These are phyloP conservation scores for Cyberlindnera petersonii DNA, from an alignment of 805 yeast species.

Conservation along the genomic window DNA sequence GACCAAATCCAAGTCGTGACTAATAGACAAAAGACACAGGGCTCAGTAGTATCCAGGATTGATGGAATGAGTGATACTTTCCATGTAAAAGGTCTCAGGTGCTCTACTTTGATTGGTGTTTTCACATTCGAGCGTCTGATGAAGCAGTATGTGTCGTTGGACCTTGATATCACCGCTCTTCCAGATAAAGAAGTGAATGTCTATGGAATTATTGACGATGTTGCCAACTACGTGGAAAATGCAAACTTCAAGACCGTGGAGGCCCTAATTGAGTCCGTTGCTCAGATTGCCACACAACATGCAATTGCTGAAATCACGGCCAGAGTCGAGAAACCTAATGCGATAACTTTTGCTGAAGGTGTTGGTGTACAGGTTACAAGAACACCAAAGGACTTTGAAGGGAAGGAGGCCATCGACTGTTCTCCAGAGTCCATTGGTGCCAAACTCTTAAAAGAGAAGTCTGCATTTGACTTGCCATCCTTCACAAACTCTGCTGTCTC, in stretches of 20 bases:
- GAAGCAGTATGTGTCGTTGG: constrained; percentile 68
- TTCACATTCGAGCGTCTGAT: constrained; percentile 85
- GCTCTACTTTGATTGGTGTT: constrained; percentile 85
- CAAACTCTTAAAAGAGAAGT: background rate
- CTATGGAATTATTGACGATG: constrained; percentile 44
- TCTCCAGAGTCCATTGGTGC: background rate
- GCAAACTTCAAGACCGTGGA: constrained; percentile 90
- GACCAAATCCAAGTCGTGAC: constrained; percentile 42
- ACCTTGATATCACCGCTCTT: constrained; percentile 42
- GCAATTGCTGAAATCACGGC: constrained; percentile 44
- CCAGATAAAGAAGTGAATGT: constrained; percentile 28
- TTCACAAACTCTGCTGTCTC: constrained; percentile 35
- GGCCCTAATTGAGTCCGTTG: constrained; percentile 75
- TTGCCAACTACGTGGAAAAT: constrained; percentile 61
- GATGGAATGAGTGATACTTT: constrained; percentile 24
- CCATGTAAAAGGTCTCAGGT: constrained; percentile 46
- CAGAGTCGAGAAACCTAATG: constrained; percentile 80
- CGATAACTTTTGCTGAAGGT: constrained; percentile 79
- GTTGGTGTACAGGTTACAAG: constrained; percentile 81
- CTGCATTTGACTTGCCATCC: constrained; percentile 17
- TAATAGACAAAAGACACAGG: constrained; percentile 28
- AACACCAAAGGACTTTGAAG: constrained; percentile 38
- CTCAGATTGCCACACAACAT: constrained; percentile 46
- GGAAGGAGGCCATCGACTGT: constrained; percentile 17
- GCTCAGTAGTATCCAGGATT: constrained; percentile 9